Evolutionary conservation across 2,329 filamentous ascomycete species (phyloP), one percentile per base, ranked within the genome.

Genomic region (Phaeophleospora eucalypticola): DNA sequence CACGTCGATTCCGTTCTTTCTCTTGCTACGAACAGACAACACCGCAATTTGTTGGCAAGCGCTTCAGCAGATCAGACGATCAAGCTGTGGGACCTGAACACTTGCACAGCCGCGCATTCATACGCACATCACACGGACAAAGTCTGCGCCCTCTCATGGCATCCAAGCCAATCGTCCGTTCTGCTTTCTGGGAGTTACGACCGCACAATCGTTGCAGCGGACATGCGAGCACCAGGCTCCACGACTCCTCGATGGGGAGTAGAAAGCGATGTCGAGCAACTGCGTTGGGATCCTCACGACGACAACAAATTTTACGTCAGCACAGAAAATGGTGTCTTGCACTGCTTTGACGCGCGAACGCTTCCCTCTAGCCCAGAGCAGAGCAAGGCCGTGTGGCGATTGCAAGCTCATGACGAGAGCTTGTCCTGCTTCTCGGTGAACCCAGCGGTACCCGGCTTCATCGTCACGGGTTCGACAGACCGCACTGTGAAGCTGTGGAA

Each of bases 401-500:
- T 98, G 43, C 93, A 98, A 71, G 93, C 93, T 14, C 93, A 98
- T 72, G 89, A 96, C 66, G 84, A 91, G 68, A 87, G 88, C 2
- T 79, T 97, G 36, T 95, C 89, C 7, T 84, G 89, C 0, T 96
- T 98, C 66, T 90, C 95, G 67, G 80, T 97, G 71, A 97, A 96
- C 75, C 78, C 84, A 3, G 75, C 83, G 41, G 89, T 98, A 49
- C 91, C 93, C 1, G 93, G 93, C 36, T 96, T 88, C 77, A 80
- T 98, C 70, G 93, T 82, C 12, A 97, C 93, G 0, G 93, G 90
- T 2, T 95, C 89, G 2, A 90, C 87, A 12, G 93, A 98, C 75
- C 91, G 89, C 74, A 87, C 86, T 4, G 89, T 97, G 60, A 98
- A 98, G 77, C 77, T 98, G 47, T 98, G 93, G 93, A 95, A 95